Evolutionary conservation across 1,284 basidiomycete species (phyloP), one percentile per base, ranked within the genome.

Genomic region (Tylopilus orsonianus): DNA sequence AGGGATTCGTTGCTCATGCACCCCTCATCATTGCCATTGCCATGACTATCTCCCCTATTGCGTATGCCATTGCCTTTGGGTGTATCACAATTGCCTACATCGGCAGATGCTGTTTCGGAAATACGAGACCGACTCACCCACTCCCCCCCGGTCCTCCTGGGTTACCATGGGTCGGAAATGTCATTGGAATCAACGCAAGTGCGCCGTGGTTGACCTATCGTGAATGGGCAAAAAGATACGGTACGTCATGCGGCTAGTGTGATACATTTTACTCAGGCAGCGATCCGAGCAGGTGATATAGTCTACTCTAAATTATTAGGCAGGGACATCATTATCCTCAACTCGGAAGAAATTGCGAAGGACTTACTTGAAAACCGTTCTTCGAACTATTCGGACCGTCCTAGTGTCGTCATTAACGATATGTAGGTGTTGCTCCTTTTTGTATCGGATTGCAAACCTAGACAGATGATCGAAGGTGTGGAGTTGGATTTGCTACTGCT

Each of bases 401-500:
- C 49, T 1, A 23, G 35, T 13, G 23, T 51, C 19, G 10, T 46
- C 12, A 40, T 32, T 14, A 40, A 14, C 6, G 32, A 43, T 19
- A 29, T 43, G 51, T 47, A 5, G 20, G 23, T 20, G 32, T 9
- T 4, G 8, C 13, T 14, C 13, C 8, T 14, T 4, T 30, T 30
- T 14, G 13, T 33, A n/a, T 26, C 19, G 16, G 10, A 18, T 27
- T 2, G 0, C 5, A 2, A 2, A 32, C 13, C 22, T 29, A 5
- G 20, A 14, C 12, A 2, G 2, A 24, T 3, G 4, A 14, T 13
- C 23, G 9, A 14, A 77, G 74, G 10, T 66, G 67, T 51, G 73
- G 69, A 2, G 60, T 69, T 50, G 64, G 60, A 9, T 73, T 69
- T 49, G 64, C 56, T 26, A 34, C 62, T 0, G 64, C 46, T 0